A percentile compares a stretch with the other conserved stretches of the same genome.
Evolutionary conservation across 2,329 filamentous ascomycete species (phyloP).

Genomic region (Coleophoma eucalyptorum): DNA sequence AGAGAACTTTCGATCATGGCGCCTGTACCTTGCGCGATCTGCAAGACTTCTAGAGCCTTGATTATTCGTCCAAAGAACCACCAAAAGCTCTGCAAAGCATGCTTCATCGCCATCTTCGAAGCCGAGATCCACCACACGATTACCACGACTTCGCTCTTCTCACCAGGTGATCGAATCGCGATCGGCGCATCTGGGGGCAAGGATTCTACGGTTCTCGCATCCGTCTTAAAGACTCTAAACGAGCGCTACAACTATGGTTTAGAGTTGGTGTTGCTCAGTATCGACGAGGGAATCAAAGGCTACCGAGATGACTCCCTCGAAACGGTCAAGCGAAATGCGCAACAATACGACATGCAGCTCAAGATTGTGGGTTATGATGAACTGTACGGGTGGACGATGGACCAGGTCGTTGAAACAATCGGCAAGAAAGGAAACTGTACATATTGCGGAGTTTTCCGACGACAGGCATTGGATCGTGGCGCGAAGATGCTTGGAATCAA

Average conservation of each 20-base stretch:
- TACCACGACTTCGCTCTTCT: constrained; percentile 74
- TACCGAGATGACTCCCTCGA: constrained; percentile 95
- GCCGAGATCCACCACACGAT: constrained; percentile 94
- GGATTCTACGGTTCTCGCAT: constrained; percentile 93
- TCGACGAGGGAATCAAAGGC: constrained; percentile 96
- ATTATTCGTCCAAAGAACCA: constrained; percentile 95
- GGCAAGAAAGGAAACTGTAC: constrained; percentile 99
- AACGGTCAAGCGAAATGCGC: constrained; percentile 90
- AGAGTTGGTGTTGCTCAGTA: constrained; percentile 80
- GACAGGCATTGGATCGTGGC: constrained; percentile 90
- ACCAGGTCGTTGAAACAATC: constrained; percentile 92
- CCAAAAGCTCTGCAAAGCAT: constrained; percentile 85
- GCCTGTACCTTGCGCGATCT: constrained; percentile 71
- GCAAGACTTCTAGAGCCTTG: constrained; percentile 72
- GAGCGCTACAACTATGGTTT: constrained; percentile 84
- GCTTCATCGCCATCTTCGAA: constrained; percentile 87
- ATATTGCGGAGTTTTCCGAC: constrained; percentile 93
- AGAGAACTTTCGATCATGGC: constrained; percentile 47
- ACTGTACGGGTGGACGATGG: constrained; percentile 98
- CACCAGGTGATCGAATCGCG: constrained; percentile 78
- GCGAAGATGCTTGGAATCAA: constrained; percentile 82
- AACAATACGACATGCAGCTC: constrained; percentile 86
- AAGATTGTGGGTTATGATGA: constrained; percentile 92
- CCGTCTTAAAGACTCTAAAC: constrained; percentile 91
- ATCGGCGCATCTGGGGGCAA: constrained; percentile 97